A percentile compares a stretch with the other conserved stretches of the same genome.
Conservation (phyloP, 2,329 filamentous ascomycete genomes). For the Ceratocystiopsis brevicomis region DNA sequence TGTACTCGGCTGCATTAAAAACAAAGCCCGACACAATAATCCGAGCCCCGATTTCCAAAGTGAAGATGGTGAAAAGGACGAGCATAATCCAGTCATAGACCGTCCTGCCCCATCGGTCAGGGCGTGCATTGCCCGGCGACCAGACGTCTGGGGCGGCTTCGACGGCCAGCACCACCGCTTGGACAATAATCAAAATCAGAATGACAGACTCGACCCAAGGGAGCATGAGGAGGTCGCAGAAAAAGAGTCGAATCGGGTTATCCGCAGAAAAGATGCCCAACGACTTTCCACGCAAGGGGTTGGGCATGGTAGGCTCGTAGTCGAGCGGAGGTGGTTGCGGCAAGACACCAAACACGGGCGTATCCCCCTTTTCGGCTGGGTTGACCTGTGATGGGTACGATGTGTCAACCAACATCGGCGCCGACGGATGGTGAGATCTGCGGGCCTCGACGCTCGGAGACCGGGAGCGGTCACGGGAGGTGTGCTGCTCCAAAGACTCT, state of each 20-base stretch:
- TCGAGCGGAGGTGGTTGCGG: conserved; percentile 15
- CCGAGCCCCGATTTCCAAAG: conserved; percentile 62
- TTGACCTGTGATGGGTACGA: conserved; percentile 32
- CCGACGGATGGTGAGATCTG: conserved; percentile 26
- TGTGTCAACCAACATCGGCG: conserved; percentile 25
- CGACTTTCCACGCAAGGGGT: conserved; percentile 72
- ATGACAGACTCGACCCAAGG: conserved; percentile 75
- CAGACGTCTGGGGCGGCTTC: conserved; percentile 61
- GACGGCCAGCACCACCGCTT: conserved; percentile 72
- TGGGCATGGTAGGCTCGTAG: conserved; percentile 28
- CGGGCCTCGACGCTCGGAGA: conserved; percentile 33
- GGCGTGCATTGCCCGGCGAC: conserved; percentile 38
- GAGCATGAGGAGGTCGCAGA: conserved; percentile 74
- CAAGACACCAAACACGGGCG: conserved; percentile 14
- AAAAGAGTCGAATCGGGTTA: conserved; percentile 49
- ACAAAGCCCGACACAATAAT: conserved; percentile 88
- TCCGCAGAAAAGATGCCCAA: conserved; percentile 69
- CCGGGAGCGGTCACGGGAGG: conserved; percentile 32
- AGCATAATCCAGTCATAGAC: conserved; percentile 67
- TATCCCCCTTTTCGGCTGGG: conserved; percentile 26
- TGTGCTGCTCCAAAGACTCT: conserved; percentile 57
- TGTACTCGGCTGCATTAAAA: conserved; percentile 79
- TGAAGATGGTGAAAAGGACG: conserved; percentile 74
- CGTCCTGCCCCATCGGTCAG: conserved; percentile 44
- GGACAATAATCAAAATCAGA: conserved; percentile 68